Evolutionary conservation across 1,284 basidiomycete species (phyloP), one percentile per base, ranked within the genome.

Genomic region (Cutaneotrichosporon cavernicola): DNA sequence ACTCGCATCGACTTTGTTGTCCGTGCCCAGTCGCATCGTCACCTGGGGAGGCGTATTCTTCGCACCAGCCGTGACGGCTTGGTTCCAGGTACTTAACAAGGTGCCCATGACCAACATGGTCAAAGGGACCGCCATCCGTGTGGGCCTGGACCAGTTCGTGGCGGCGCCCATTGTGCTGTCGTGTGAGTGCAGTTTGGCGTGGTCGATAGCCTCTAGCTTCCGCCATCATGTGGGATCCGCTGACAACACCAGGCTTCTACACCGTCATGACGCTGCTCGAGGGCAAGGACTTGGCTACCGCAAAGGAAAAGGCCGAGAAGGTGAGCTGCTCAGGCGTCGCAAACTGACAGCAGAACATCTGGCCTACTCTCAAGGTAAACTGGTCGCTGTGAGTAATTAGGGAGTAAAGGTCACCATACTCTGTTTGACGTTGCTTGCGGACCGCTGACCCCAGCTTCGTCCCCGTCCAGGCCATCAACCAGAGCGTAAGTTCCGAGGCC

Each of bases 111-210:
- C 70, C 58, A 65, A 62, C 59, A 75, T 76, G 62, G 66, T 73
- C 56, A 66, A 71, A 5, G 73, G 70, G 16, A 79, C 80, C 1
- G 66, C 75, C 26, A 70, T 72, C 8, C 70, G 76, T 31, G 78
- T 79, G 30, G 76, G 72, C 5, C 69, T 82, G 38, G 82, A 83
- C 70, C 82, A 83, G 70, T 81, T 82, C 64, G 69, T 75, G 2
- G 76, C 81, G 59, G 81, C 82, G 4, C 82, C 82, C 0, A 61
- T 71, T n/a, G 73, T 81, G 14, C 61, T 80, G 56, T 70, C 72
- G 9, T 72, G 76, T 76, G 62, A 64, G 76, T n/a, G 22, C 21
- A 36, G 11, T 13, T 13, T 5, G 34, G 34, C 11, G 34, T 36
- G 34, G 11, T 26, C 34, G 34, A 36, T 36, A 36, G 34, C 34